Conservation (phyloP, 768 basidiomycete genomes). For the Trametes maxima region DNA sequence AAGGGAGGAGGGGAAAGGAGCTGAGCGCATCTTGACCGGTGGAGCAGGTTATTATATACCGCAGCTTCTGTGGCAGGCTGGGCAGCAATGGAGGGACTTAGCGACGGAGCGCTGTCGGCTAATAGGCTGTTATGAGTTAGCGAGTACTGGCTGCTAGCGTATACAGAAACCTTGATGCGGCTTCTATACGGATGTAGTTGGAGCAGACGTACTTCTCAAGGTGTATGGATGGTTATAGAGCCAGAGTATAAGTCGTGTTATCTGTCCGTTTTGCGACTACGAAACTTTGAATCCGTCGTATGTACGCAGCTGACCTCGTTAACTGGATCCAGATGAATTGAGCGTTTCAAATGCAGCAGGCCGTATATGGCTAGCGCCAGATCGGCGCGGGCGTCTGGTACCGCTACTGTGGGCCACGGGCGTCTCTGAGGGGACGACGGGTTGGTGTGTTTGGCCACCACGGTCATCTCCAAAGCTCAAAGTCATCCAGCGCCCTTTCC, state of each 20-base stretch:
- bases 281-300: too few relatives aligned
- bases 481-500: neutral
- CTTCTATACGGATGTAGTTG: neutral
- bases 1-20: neutral
- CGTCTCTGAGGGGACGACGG: neutral
- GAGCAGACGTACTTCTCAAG: too few relatives aligned
- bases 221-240: too few relatives aligned
- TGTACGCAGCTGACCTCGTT: too few relatives aligned
- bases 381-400: neutral
- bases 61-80: neutral
- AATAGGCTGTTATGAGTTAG: too few relatives aligned
- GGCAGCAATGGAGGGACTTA: neutral
- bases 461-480: conserved; percentile 1
- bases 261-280: too few relatives aligned
- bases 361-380: too few relatives aligned
- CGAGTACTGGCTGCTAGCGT: neutral
- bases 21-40: neutral
- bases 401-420: conserved; percentile 5
- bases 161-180: neutral
- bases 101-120: too few relatives aligned
- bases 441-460: conserved; percentile 17
- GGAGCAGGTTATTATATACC: neutral
- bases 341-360: too few relatives aligned
- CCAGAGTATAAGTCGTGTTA: too few relatives aligned
- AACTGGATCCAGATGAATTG: too few relatives aligned